These are phyloP conservation scores for Fusarium devonianum DNA, from an alignment of 2,329 filamentous ascomycete species.

Conservation along the genomic window DNA sequence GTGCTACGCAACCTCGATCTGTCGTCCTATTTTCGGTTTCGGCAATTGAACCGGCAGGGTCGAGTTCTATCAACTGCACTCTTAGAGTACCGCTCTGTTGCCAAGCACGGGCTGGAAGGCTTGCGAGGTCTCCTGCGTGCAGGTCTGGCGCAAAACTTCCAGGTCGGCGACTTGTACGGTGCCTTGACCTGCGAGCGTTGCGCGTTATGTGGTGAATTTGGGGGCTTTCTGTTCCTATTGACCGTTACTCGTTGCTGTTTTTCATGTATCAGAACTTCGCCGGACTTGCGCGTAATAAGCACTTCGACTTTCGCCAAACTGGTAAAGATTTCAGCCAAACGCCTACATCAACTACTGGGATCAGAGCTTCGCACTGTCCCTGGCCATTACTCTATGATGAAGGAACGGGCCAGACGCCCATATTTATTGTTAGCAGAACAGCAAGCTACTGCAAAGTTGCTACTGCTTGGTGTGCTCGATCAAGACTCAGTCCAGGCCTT, in stretches of 20 bases:
- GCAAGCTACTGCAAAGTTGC: neutral
- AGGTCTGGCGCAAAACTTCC: neutral
- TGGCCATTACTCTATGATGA: neutral
- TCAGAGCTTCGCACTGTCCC: neutral
- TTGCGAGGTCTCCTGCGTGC: neutral
- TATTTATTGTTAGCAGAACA: neutral
- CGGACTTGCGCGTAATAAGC: neutral
- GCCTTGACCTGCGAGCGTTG: neutral
- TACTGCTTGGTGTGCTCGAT: neutral
- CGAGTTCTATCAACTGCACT: neutral
- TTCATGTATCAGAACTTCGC: neutral
- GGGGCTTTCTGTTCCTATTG: slow-evolving; percentile 1
- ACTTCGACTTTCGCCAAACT: neutral
- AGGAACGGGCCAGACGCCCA: neutral
- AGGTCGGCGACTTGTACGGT: neutral
- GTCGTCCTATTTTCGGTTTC: neutral
- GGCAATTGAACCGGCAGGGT: neutral
- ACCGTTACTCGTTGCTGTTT: neutral
- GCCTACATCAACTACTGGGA: neutral
- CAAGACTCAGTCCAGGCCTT: neutral
- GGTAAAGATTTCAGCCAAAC: neutral
- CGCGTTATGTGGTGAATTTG: slow-evolving; percentile 2
- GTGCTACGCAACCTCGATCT: slow-evolving; percentile 7
- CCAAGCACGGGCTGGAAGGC: neutral
- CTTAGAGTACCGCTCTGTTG: slow-evolving; percentile 3